phyloP scores from a whole-genome alignment of 1,284 basidiomycete genomes.

The Lentinula novae-zelandiae region DNA sequence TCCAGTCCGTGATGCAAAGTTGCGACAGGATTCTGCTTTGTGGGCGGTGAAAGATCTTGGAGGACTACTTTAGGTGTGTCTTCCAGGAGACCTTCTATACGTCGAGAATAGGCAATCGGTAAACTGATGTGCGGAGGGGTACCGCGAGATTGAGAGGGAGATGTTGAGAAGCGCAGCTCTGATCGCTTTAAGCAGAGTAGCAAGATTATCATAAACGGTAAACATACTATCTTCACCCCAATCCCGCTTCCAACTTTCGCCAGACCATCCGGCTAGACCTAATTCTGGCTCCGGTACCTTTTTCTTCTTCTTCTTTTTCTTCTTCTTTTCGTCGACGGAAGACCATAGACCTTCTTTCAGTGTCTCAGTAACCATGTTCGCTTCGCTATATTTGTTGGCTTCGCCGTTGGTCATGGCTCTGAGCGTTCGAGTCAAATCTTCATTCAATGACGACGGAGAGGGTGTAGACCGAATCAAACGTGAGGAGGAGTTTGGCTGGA shows the following conservation, averaged over 20 bases:
- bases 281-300: background rate
- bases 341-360: background rate
- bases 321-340: background rate
- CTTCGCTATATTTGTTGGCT: background rate
- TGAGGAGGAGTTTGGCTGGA: background rate
- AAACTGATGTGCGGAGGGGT: background rate
- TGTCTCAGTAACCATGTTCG: background rate
- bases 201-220: background rate
- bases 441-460: background rate
- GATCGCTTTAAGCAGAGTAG: background rate
- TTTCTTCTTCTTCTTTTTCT: conserved; percentile 8
- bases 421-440: background rate
- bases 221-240: conserved; percentile 13
- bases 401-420: background rate
- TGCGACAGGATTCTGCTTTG: conserved; percentile 58
- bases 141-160: background rate
- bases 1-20: conserved; percentile 76
- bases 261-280: background rate
- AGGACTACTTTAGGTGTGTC: conserved; percentile 7
- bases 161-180: background rate
- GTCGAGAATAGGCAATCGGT: conserved; percentile 5
- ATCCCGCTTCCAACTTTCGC: conserved; percentile 7
- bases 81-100: conserved; percentile 12
- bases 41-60: conserved; percentile 41
- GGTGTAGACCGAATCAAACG: background rate